Base-by-base conservation (phyloP, 768 basidiomycete genomes). In the Clathrus columnatus region DNA sequence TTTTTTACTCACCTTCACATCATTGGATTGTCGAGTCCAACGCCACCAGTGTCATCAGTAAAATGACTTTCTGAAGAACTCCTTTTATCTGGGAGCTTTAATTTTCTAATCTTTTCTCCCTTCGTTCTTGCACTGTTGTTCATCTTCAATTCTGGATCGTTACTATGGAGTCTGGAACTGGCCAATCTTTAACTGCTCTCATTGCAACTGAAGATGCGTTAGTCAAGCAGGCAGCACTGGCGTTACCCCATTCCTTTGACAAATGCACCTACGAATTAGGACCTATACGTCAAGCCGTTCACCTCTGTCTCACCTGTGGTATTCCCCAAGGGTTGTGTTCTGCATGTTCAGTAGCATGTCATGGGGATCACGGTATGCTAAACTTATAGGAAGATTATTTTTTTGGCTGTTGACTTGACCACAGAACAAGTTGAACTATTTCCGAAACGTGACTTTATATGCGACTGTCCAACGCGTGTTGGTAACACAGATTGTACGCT, bases 281-380 rank as follows among this genome's bases (percentile, higher is more conserved):
- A 0, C 70, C 72, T 20, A 68, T 87, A 71, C 81, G 83, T 55
- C 90, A 93, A 68, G 82, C 87, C 0, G 81, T 91, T 8, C 88
- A 91, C 66, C 81, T 91, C 51, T 93, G 90, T 64, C 68, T 82
- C 7, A 84, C 86, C 1, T 93, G 90, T 65, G 73, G 77, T 21
- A 75, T 75, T 50, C 73, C 76, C 20, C 79, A 81, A 53, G 88
- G 88, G 18, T 72, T 91, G 55, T 91, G 90, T 61, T 80, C 85
- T 16, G 85, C 90, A 6, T 93, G 90, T 69, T 89, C 87, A 26
- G 77, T 91, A 50, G 86, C 89, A 21, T 93, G 90, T 65, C 90
- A 93, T 65, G 86, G 86, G 14, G 75, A 88, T 65, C 88, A 91
- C 67, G 85, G 54, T 55, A 30, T 47, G 28, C n/a, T n/a, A 30